phyloP scores from a whole-genome alignment of 495 filamentous ascomycete species.

The Aspergillus conjunctus region DNA sequence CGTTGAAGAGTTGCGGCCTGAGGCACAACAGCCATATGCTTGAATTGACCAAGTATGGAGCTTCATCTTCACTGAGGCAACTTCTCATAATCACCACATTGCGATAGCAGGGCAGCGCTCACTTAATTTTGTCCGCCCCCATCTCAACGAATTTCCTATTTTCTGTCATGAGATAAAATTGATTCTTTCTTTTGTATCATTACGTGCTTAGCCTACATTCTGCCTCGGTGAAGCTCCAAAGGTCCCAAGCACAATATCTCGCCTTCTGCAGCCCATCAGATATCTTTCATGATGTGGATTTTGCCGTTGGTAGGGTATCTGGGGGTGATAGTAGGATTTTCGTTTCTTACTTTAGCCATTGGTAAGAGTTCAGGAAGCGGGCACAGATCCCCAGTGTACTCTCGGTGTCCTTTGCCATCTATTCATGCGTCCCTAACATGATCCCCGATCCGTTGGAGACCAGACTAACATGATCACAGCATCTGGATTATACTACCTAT shows the following conservation, averaged over 20 bases:
- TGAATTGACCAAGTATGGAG: constrained; percentile 1
- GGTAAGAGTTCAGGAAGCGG: constrained; percentile 53
- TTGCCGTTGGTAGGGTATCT: constrained; percentile 86
- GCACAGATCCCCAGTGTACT: too few species aligned
- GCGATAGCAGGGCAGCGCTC: background rate
- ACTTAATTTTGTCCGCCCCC: background rate
- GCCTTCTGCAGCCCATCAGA: background rate
- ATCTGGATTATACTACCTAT: constrained; percentile 96
- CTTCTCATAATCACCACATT: background rate
- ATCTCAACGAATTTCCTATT: background rate
- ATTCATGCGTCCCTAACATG: background rate
- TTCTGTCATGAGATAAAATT: background rate
- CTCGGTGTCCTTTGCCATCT: too few species aligned
- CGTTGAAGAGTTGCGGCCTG: constrained; percentile 29
- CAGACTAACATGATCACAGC: constrained; percentile 51
- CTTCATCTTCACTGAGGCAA: background rate
- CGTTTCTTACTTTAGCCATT: constrained; percentile 90
- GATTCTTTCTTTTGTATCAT: background rate
- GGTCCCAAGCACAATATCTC: background rate
- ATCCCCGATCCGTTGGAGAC: background rate
- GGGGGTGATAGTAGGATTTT: constrained; percentile 84
- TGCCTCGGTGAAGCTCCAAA: background rate
- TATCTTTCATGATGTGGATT: constrained; percentile 71
- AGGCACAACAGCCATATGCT: constrained; percentile 28
- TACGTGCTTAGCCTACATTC: background rate